Evolutionary conservation across 345 rosid species (phyloP), one percentile per base, ranked within the genome.

Genomic region (Eucalyptus marginata): DNA sequence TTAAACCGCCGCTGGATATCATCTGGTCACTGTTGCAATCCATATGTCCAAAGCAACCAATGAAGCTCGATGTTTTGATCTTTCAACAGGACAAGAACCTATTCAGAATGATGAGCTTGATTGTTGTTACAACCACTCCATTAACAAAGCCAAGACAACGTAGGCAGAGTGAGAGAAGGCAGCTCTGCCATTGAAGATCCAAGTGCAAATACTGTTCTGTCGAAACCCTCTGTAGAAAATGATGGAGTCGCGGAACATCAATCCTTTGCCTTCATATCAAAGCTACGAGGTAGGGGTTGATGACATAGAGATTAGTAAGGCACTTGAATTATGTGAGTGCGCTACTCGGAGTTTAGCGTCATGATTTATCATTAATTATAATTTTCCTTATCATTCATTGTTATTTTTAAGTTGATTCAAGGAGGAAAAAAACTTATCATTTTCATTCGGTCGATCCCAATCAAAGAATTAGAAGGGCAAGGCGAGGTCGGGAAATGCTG

Each of bases 361-460:
- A 76, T 76, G 46, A 76, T 76, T 71, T 40, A 40, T 40, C 47
- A 40, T 76, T 36, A 40, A 11, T 40, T 22, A 36, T 76, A 76
- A 5, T 20, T 20, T 76, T 36, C 22, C 81, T 10, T 5, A 40
- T 71, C 46, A 10, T 22, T 18, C 27, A 36, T 71, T 0, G 11
- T 36, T 36, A 14, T n/a, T n/a, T n/a, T 64, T 14, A 64, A n/a
- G 36, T 36, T 71, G 46, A 22, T 10, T 40, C 5, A 5, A 43
- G 5, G 18, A 4, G 1, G 3, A 7, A 29, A 2, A 3, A 66
- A 31, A 40, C 2, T 40, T 18, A 76, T 3, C 27, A 10, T 40
- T 36, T 10, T 76, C 14, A 10, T 10, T 10, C 9, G 0, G 2
- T 76, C 15, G 8, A 40, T 36, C 22, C 47, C 2, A 4, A 12